Evolutionary conservation across 2,329 filamentous ascomycete genomes (phyloP).

Genomic region (Ophiognomonia clavigignenti-juglandacearum): DNA sequence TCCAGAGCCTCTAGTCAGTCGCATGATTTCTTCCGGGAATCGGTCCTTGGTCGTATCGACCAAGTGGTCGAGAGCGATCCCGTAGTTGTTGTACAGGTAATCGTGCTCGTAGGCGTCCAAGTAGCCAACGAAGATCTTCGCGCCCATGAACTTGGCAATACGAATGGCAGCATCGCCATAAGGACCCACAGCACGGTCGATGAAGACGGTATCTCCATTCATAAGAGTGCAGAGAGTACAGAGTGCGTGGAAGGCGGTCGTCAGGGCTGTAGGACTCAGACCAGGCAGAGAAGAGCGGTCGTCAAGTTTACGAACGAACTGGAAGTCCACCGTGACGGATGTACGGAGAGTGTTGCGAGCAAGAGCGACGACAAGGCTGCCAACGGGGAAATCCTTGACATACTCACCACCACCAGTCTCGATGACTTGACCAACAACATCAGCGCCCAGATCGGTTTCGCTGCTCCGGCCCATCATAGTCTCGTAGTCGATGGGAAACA

Average conservation of each 20-base stretch:
- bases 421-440: conserved; percentile 34
- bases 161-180: conserved; percentile 40
- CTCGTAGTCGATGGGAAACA: conserved; percentile 34
- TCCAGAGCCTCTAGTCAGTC: conserved; percentile 26
- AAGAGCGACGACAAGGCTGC: conserved; percentile 39
- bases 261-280: conserved; percentile 32
- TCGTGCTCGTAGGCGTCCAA: conserved; percentile 29
- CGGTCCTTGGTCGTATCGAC: conserved; percentile 21
- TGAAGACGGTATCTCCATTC: conserved; percentile 30
- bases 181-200: conserved; percentile 39
- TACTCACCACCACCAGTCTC: conserved; percentile 31
- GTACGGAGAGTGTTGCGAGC: conserved; percentile 31
- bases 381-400: conserved; percentile 27
- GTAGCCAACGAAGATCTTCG: conserved; percentile 39
- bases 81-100: conserved; percentile 27
- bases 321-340: conserved; percentile 26
- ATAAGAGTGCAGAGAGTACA: conserved; percentile 24
- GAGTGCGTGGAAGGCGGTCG: conserved; percentile 40
- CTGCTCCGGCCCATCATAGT: conserved; percentile 27
- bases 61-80: conserved; percentile 32
- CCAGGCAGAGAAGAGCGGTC: conserved; percentile 18
- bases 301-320: conserved; percentile 28
- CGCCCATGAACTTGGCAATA: conserved; percentile 32
- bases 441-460: conserved; percentile 32
- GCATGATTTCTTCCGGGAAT: conserved; percentile 22